Base-by-base conservation (phyloP, 169 alveolate species). In the Cryptosporidium sp. region DNA sequence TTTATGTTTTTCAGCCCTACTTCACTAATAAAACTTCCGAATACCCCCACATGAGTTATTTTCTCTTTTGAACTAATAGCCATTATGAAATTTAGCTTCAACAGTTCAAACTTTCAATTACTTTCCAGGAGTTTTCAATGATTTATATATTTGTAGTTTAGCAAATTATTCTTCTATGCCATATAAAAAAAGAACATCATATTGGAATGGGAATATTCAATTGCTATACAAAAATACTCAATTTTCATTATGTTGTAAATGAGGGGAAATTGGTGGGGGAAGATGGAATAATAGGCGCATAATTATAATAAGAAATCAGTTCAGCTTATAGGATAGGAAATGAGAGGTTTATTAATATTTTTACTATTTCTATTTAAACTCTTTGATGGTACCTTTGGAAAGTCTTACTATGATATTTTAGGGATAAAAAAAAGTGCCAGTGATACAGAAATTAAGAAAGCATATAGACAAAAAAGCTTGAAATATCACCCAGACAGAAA, bases 401-500 rank as follows among this genome's bases (percentile, higher is more conserved):
- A 3, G 44, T 62, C 80, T 62, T 94, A 94, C 73, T 95, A 95
- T 75, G 93, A 94, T 61, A 80, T 94, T 65, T 92, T 96, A 35
- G 98, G 97, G 51, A 85, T 96, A 29, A 91, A 91, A 26, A 85
- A 86, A 56, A 92, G 92, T 91, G 96, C 97, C 39, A 69, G 94
- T 9, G 93, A 72, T 26, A 87, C 93, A 35, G 98, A 96, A 45
- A 95, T 96, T 8, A 91, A 94, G 69, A 86, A 87, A 85, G 96
- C 97, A 23, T 96, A 94, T 86, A 93, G 95, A 29, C 93, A 92
- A 69, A 51, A 93, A 70, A 97, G 97, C 3, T 92, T 94, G 75
- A 94, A 95, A 92, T 95, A 93, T 70, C 99, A 97, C 85, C 99
- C 99, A 33, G 99, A 97, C 89, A 86, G 89, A 65, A 80, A 80